Evolutionary conservation across 768 basidiomycete species (phyloP).

Genomic region (Mycena kentingensis): DNA sequence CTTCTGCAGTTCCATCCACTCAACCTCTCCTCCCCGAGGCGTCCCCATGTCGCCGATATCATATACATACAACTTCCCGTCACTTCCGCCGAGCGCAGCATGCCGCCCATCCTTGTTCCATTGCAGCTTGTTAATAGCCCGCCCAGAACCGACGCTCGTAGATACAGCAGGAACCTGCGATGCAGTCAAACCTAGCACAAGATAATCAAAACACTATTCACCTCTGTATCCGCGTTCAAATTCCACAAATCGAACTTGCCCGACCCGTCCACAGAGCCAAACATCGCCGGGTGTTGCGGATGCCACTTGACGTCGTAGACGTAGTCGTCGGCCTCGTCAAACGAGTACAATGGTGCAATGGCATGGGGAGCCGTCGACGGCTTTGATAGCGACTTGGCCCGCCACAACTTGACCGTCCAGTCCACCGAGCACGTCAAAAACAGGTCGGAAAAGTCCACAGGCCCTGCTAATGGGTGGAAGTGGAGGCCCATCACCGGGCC

Average conservation of each 20-base stretch:
- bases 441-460: constrained; percentile 93
- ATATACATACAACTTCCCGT: constrained; percentile 91
- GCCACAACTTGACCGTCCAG: constrained; percentile 99
- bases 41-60: constrained; percentile 91
- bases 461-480: constrained; percentile 90
- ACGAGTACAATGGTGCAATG: constrained; percentile 84
- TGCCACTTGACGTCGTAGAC: constrained; percentile 99
- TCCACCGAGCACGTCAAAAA: constrained; percentile 93
- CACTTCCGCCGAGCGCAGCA: constrained; percentile 87
- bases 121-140: constrained; percentile 91
- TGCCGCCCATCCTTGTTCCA: constrained; percentile 97
- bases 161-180: constrained; percentile 88
- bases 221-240: constrained; percentile 95
- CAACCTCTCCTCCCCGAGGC: constrained; percentile 76
- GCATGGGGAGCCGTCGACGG: constrained; percentile 60
- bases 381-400: constrained; percentile 76
- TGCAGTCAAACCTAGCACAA: constrained; percentile 6
- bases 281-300: constrained; percentile 90
- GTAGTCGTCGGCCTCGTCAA: constrained; percentile 98
- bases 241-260: constrained; percentile 99
- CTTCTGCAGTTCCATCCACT: constrained; percentile 94
- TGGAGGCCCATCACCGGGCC: constrained; percentile 94
- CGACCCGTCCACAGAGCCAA: constrained; percentile 91
- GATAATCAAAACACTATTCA: constrained; percentile 39
- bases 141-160: constrained; percentile 72